Percentiles rank a stretch among this genome's conserved stretches.
These are phyloP conservation scores for Lactarius vividus DNA, from an alignment of 768 basidiomycete species.

Conservation along the genomic window DNA sequence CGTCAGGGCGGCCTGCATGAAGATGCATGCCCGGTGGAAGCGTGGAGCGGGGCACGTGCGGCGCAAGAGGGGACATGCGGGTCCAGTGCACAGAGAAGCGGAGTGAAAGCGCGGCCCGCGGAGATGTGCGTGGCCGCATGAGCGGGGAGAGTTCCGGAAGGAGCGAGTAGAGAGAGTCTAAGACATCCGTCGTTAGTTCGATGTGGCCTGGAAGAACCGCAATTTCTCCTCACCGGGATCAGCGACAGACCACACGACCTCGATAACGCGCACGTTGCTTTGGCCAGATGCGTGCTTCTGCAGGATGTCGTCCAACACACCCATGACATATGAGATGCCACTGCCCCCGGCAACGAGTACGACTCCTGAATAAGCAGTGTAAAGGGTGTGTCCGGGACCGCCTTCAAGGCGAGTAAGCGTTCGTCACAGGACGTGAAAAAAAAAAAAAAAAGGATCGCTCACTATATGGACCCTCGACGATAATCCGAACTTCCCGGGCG, in stretches of 20 bases:
- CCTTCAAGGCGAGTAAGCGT: constrained; percentile 33
- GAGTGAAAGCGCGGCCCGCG: constrained; percentile 34
- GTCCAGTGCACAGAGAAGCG: constrained; percentile 46
- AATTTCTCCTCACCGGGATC: constrained; percentile 38
- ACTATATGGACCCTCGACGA: constrained; percentile 59
- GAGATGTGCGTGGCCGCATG: constrained; percentile 34
- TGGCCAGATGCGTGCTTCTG: constrained; percentile 36
- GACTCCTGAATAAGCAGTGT: constrained; percentile 50
- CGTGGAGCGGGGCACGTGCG: constrained; percentile 24
- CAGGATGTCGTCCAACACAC: constrained; percentile 52
- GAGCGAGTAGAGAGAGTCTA: constrained; percentile 39
- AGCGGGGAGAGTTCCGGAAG: constrained; percentile 39
- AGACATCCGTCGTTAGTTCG: constrained; percentile 22
- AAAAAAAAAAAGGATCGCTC: constrained; percentile 2
- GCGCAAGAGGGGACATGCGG: constrained; percentile 34
- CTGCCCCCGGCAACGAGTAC: constrained; percentile 59
- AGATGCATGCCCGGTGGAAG: constrained; percentile 35
- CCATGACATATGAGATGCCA: constrained; percentile 56
- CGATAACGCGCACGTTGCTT: constrained; percentile 44
- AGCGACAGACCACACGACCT: constrained; percentile 53
- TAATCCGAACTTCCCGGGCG: constrained; percentile 35
- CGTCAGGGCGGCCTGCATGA: constrained; percentile 33
- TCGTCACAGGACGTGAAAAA: background rate
- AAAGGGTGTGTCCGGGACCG: constrained; percentile 45
- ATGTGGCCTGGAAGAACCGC: background rate